Conservation (phyloP, 768 basidiomycete genomes). For the Termitomyces bulborhizus region DNA sequence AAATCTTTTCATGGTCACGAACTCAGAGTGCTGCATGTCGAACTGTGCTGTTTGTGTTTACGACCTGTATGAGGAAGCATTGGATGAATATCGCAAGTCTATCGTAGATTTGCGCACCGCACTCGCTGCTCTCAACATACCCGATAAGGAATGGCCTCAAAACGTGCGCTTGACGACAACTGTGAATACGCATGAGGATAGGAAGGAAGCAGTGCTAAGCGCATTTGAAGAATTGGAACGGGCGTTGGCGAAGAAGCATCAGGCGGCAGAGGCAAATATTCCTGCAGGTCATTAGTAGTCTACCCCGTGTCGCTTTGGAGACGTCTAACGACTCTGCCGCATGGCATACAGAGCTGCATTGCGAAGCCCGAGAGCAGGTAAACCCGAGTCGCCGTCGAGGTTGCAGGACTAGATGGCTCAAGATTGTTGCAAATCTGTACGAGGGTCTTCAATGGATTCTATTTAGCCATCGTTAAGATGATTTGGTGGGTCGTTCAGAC, state of each 20-base stretch:
- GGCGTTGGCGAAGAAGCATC: constrained; percentile 42
- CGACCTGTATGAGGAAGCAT: constrained; percentile 75
- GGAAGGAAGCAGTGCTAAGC: constrained; percentile 36
- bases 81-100: constrained; percentile 54
- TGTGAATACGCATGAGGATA: constrained; percentile 13
- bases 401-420: constrained; percentile 1
- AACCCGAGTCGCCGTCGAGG: not conserved
- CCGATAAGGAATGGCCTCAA: constrained; percentile 61
- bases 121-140: constrained; percentile 42
- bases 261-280: constrained; percentile 5
- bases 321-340: not conserved
- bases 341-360: not conserved
- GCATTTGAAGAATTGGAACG: constrained; percentile 74
- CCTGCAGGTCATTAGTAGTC: constrained; percentile 19
- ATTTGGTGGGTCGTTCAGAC: not conserved
- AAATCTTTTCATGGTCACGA: not conserved
- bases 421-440: constrained; percentile 20
- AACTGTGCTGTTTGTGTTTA: constrained; percentile 92
- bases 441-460: constrained; percentile 45
- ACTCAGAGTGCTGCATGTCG: constrained; percentile 89
- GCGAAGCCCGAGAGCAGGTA: not conserved
- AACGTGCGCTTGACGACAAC: constrained; percentile 27
- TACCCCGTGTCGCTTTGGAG: not conserved
- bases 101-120: constrained; percentile 42
- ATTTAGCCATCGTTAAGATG: constrained; percentile 37